These are phyloP conservation scores for Pseudozyma flocculosa DNA, from an alignment of 1,284 basidiomycete species.

Conservation along the genomic window DNA sequence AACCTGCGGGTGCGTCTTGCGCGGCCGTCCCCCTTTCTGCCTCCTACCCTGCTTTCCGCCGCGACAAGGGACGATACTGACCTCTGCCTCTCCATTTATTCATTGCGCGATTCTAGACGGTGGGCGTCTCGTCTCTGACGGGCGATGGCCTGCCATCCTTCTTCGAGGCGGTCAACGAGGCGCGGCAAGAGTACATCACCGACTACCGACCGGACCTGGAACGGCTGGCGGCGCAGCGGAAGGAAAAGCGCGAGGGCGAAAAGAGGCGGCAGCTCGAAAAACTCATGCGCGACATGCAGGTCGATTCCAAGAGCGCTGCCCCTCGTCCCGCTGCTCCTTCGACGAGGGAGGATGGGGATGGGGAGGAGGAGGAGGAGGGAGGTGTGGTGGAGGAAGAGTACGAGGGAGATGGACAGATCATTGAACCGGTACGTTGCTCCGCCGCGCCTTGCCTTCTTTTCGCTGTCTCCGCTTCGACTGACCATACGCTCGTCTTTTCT, in stretches of 20 bases:
- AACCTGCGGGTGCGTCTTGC: slow-evolving; percentile 72
- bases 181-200: slow-evolving; percentile 79
- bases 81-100: not conserved
- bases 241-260: slow-evolving; percentile 69
- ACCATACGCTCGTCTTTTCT: too few relatives aligned
- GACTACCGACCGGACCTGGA: slow-evolving; percentile 90
- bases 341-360: slow-evolving; percentile 3
- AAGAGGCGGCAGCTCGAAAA: slow-evolving; percentile 71
- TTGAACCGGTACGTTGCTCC: slow-evolving; percentile 51
- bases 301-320: slow-evolving; percentile 24
- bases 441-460: not conserved
- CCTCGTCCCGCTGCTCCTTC: not conserved
- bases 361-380: slow-evolving; percentile 5
- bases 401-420: slow-evolving; percentile 56
- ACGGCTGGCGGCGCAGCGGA: slow-evolving; percentile 64
- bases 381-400: slow-evolving; percentile 36
- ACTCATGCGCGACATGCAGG: slow-evolving; percentile 81
- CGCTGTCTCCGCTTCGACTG: too few relatives aligned
- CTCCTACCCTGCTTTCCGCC: too few relatives aligned
- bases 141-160: slow-evolving; percentile 89
- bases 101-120: slow-evolving; percentile 70
- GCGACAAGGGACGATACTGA: slow-evolving; percentile 2
- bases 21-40: too few relatives aligned
- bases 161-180: slow-evolving; percentile 83
- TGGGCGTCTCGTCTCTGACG: slow-evolving; percentile 93